These are phyloP conservation scores for Cercophora sp. DNA, from an alignment of 495 filamentous ascomycete species.

Conservation along the genomic window DNA sequence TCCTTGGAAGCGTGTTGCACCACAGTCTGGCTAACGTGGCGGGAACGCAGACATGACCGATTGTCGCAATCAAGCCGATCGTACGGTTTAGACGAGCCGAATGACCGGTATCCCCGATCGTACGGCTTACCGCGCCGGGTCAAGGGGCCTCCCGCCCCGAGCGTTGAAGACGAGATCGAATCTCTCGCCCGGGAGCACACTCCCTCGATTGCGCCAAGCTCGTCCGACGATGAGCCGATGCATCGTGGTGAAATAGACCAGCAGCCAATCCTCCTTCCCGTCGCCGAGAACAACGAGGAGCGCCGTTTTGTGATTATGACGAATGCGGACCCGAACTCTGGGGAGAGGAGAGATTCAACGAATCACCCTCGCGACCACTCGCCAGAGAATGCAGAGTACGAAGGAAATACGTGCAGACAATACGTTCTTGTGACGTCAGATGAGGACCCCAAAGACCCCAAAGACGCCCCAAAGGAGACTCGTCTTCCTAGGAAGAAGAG, in stretches of 20 bases:
- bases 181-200: slow-evolving; percentile 42
- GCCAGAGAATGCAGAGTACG: slow-evolving; percentile 27
- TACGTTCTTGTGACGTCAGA: slow-evolving; percentile 24
- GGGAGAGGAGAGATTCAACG: too few relatives aligned
- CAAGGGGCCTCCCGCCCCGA: slow-evolving; percentile 35
- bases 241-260: slow-evolving; percentile 43
- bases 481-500: slow-evolving; percentile 13
- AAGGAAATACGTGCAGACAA: slow-evolving; percentile 42
- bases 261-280: slow-evolving; percentile 34
- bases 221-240: slow-evolving; percentile 36
- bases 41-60: slow-evolving; percentile 6
- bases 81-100: slow-evolving; percentile 8
- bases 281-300: slow-evolving; percentile 45
- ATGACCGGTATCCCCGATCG: slow-evolving; percentile 5
- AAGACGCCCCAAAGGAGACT: slow-evolving; percentile 19
- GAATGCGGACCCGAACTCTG: neutral
- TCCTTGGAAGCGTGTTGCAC: too few relatives aligned
- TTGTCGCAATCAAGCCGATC: neutral
- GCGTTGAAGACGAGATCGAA: slow-evolving; percentile 44
- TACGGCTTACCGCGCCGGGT: slow-evolving; percentile 6
- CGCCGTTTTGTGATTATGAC: slow-evolving; percentile 42
- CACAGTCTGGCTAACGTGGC: neutral
- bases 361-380: neutral
- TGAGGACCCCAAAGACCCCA: slow-evolving; percentile 13
- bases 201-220: slow-evolving; percentile 21